Evolutionary conservation across 345 rosid genomes (phyloP), one percentile per base, ranked within the genome.

Genomic region (Litchi chinensis): DNA sequence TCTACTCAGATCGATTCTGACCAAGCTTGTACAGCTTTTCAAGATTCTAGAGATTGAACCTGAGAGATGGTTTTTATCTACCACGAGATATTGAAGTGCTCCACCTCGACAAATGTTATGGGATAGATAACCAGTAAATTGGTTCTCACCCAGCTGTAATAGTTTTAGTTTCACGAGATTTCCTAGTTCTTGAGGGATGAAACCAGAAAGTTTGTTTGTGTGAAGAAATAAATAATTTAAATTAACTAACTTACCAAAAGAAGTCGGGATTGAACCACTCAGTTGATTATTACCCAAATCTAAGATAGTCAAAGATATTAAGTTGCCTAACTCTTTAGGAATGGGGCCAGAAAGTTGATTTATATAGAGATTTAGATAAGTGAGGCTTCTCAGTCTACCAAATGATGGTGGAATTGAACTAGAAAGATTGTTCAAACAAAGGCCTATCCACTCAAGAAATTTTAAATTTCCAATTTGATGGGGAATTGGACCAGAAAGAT

Each of bases 401-500:
- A 84, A 37, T 5, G 79, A 57, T 16, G 80, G 57, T 0, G 88
- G 87, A 56, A 88, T 77, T 22, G 78, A 40, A 32, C 87, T 28
- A 28, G 32, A 28, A 28, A 28, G 32, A 28, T 28, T 28, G 32
- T 28, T 28, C 32, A 28, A 28, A 28, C 2, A 28, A 28, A 28
- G 32, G 32, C 2, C 2, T 28, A 28, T 0, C 32, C 2, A 1
- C 1, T 0, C 32, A 28, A 28, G 32, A 28, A 2, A 28, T 0
- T 37, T 80, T 77, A 83, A 60, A n/a, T 81, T 81, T 26, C 84
- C 87, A 1, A 87, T 41, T 28, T 79, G 75, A 2, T 52, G 59
- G 0, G 89, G 87, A 41, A 87, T 82, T 7, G 80, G 18, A 24
- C 88, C 83, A 5, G 80, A 59, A 2, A 86, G 70, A 8, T 72